A percentile compares a stretch with the other conserved stretches of the same genome.
Conservation (phyloP, 202 grass and related monocot genomes). For the Bolboschoenoplectus hybrid region DNA sequence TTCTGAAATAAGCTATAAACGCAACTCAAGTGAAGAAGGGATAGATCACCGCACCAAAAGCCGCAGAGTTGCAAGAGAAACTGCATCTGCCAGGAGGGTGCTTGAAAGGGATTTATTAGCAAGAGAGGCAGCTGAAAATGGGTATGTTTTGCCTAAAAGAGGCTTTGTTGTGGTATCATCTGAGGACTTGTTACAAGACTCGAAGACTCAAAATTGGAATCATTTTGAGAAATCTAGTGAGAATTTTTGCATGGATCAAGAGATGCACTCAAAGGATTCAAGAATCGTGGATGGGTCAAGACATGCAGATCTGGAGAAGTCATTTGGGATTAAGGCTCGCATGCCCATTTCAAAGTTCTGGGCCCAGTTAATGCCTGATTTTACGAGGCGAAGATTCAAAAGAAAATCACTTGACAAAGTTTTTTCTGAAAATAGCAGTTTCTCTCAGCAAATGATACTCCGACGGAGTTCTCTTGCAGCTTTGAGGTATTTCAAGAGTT, state of each 20-base stretch:
- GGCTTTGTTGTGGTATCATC: constrained; percentile 34
- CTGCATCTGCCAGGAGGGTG: constrained; percentile 41
- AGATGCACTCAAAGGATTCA: constrained; percentile 74
- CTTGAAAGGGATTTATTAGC: constrained; percentile 62
- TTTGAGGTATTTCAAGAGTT: constrained; percentile 60
- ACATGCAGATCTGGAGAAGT: constrained; percentile 73
- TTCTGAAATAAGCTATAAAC: constrained; percentile 49
- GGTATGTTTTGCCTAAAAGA: constrained; percentile 66
- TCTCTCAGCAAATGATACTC: constrained; percentile 86
- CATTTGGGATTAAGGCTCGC: constrained; percentile 63
- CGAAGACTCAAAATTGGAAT: constrained; percentile 35
- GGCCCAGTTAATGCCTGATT: constrained; percentile 60
- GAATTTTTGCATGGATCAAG: constrained; percentile 62
- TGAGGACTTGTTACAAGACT: constrained; percentile 31
- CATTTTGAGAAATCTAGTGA: constrained; percentile 50
- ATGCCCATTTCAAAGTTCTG: constrained; percentile 60
- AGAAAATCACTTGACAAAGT: constrained; percentile 62
- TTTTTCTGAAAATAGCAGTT: constrained; percentile 52
- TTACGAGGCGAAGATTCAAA: constrained; percentile 54
- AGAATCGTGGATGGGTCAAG: constrained; percentile 61
- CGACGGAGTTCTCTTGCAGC: constrained; percentile 76
- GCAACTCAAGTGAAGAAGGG: constrained; percentile 76
- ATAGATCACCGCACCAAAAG: constrained; percentile 88
- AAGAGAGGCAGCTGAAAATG: constrained; percentile 64
- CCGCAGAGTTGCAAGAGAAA: constrained; percentile 82